Evolutionary conservation across 345 rosid species (phyloP), one percentile per base, ranked within the genome.

Genomic region (Firmiana major): DNA sequence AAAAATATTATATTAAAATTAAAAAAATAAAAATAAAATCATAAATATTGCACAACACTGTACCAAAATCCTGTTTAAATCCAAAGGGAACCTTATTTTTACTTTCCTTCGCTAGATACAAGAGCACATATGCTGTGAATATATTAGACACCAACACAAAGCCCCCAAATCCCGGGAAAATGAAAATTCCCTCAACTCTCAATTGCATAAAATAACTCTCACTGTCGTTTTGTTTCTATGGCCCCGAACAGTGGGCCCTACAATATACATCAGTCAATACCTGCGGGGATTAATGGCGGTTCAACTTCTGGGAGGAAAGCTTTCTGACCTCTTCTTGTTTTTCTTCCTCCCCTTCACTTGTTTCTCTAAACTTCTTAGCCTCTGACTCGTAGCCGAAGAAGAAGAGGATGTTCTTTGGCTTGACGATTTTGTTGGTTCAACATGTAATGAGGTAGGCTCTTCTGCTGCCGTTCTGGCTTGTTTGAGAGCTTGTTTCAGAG

Each of bases 301-400:
- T 73, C 64, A 36, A 10, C 24, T 36, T 36, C 63, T 7, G 71
- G 71, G 60, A 58, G 6, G 17, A 16, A 40, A 71, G n/a, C 21
- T 7, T 43, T 54, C n/a, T 91, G 83, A 90, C 84, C 85, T 85
- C 87, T 82, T 94, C 87, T 86, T 90, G 87, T 76, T 89, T 86
- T 86, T 94, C 88, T 89, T 92, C 82, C 90, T 91, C 76, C 87
- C 91, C 73, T 94, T 91, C 0, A 91, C 97, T 78, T 90, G 92
- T 75, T 83, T 92, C 87, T 94, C 97, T 69, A 93, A 81, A 76
- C 83, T 91, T 83, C 81, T 85, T 66, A 93, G 83, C 85, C 94
- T 94, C 73, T 90, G 92, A 78, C 88, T 88, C 57, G 87, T 83
- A 72, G 83, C 84, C 1, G 93, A 73, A n/a, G 93, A 77, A 22